Conservation (phyloP, 2,329 filamentous ascomycete species). For the Stachybotrys chlorohalonatus region DNA sequence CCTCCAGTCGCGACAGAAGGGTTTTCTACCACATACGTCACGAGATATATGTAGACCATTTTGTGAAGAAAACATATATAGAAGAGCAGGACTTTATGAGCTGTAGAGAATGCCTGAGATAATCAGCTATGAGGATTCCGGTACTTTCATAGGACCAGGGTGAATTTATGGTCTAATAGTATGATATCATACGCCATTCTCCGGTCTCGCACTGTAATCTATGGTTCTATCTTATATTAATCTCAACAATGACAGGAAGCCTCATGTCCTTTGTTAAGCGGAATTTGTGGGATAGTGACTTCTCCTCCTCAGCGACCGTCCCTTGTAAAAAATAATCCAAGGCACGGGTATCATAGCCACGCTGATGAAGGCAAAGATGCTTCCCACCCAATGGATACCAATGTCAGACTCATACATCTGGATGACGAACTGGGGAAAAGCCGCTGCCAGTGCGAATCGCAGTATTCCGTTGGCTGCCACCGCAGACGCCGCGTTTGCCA, state of each 20-base stretch:
- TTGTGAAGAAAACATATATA: too few species aligned
- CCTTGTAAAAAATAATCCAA: constrained; percentile 8
- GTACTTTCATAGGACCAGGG: too few species aligned
- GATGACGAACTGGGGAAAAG: constrained; percentile 34
- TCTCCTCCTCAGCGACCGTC: background rate
- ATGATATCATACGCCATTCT: too few species aligned
- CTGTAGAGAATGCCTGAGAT: too few species aligned
- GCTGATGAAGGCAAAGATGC: constrained; percentile 10
- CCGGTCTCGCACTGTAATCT: too few species aligned
- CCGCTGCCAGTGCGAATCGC: constrained; percentile 29
- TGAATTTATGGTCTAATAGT: too few species aligned
- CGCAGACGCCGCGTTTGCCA: constrained; percentile 2
- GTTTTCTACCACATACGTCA: too few species aligned
- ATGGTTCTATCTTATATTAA: too few species aligned
- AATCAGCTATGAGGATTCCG: too few species aligned
- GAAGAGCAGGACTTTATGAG: too few species aligned
- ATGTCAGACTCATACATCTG: constrained; percentile 10
- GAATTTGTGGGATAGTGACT: background rate
- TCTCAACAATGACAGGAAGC: background rate
- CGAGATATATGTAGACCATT: too few species aligned
- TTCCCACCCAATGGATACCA: constrained; percentile 7
- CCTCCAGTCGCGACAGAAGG: too few species aligned
- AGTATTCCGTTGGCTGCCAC: constrained; percentile 33
- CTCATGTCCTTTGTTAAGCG: background rate
- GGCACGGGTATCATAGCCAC: constrained; percentile 9